Conservation (phyloP, 2,329 filamentous ascomycete species). For the Reticulascus tulasneorum region DNA sequence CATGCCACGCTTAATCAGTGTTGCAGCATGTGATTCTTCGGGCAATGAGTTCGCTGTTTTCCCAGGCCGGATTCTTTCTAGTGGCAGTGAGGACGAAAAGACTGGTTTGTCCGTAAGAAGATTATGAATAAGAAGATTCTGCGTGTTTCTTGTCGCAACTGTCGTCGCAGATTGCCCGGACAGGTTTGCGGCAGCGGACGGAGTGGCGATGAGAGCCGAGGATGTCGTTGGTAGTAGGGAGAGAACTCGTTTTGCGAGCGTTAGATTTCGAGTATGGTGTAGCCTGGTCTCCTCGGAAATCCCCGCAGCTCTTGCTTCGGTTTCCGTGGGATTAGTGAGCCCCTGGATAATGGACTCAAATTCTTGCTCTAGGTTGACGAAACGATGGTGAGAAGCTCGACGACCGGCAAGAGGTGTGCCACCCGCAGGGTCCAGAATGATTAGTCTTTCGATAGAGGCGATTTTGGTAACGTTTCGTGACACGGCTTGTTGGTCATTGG, state of each 20-base stretch:
- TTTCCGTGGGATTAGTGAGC: conserved; percentile 31
- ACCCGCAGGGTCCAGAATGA: conserved; percentile 81
- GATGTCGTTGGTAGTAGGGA: conserved; percentile 76
- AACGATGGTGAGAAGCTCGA: conserved; percentile 41
- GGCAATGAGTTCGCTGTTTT: conserved; percentile 5
- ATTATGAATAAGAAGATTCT: conserved; percentile 91
- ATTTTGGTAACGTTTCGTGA: conserved; percentile 45
- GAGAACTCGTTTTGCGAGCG: conserved; percentile 66
- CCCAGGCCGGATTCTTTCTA: conserved; percentile 53
- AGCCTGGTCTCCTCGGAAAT: conserved; percentile 3
- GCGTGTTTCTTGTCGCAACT: conserved; percentile 50
- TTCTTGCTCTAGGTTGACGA: conserved; percentile 92
- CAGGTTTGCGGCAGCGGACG: conserved; percentile 66
- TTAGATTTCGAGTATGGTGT: conserved; percentile 60
- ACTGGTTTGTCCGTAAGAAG: conserved; percentile 92
- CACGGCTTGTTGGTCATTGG: conserved; percentile 29
- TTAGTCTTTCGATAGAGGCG: conserved; percentile 74
- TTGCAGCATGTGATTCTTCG: conserved; percentile 47
- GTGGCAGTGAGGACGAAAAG: conserved; percentile 84
- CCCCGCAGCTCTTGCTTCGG: conserved; percentile 4
- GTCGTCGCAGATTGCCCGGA: conserved; percentile 35
- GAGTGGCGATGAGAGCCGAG: conserved; percentile 85
- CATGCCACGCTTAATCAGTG: conserved; percentile 87
- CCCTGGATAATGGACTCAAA: conserved; percentile 65
- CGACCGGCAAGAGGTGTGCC: conserved; percentile 66